phyloP scores from a whole-genome alignment of 495 filamentous ascomycete genomes.

The Cryomyces antarcticus region DNA sequence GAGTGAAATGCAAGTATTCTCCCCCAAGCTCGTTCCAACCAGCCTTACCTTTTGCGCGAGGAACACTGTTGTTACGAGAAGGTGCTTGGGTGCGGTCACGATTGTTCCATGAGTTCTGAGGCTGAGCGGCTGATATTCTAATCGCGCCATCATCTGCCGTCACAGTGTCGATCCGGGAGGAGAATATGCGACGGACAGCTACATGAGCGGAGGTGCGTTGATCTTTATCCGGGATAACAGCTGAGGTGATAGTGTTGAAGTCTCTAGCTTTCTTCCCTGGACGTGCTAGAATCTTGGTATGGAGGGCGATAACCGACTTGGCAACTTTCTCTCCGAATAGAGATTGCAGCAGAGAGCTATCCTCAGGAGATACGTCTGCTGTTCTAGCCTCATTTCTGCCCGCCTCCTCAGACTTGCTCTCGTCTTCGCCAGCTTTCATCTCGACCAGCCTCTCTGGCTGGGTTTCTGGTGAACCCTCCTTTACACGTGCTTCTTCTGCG shows the following conservation, averaged over 20 bases:
- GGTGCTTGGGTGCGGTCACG: conserved; percentile 2
- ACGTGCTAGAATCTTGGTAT: conserved; percentile 8
- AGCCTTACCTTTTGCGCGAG: conserved; percentile 16
- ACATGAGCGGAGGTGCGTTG: conserved; percentile 44
- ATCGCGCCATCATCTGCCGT: conserved; percentile 40
- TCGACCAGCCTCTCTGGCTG: too few relatives aligned
- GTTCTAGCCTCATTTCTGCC: background rate
- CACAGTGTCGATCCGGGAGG: conserved; percentile 40
- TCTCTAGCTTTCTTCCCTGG: conserved; percentile 19
- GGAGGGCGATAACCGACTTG: conserved; percentile 9
- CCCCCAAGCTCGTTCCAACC: conserved; percentile 48
- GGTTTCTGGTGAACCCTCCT: background rate
- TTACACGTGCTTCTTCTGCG: background rate
- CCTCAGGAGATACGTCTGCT: conserved; percentile 3
- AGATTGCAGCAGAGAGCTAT: conserved; percentile 7
- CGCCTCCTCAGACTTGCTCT: too few relatives aligned
- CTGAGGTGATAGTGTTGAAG: conserved; percentile 17
- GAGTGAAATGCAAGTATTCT: conserved; percentile 72
- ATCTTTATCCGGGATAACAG: conserved; percentile 34
- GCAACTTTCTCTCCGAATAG: conserved; percentile 16
- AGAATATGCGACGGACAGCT: conserved; percentile 46
- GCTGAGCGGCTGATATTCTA: conserved; percentile 29
- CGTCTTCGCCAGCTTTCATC: too few relatives aligned
- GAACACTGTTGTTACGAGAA: conserved; percentile 6
- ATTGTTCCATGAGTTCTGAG: conserved; percentile 5